A percentile compares a stretch with the other conserved stretches of the same genome.
Evolutionary conservation across 495 filamentous ascomycete species (phyloP).

Genomic region (Hyaloscypha variabilis): DNA sequence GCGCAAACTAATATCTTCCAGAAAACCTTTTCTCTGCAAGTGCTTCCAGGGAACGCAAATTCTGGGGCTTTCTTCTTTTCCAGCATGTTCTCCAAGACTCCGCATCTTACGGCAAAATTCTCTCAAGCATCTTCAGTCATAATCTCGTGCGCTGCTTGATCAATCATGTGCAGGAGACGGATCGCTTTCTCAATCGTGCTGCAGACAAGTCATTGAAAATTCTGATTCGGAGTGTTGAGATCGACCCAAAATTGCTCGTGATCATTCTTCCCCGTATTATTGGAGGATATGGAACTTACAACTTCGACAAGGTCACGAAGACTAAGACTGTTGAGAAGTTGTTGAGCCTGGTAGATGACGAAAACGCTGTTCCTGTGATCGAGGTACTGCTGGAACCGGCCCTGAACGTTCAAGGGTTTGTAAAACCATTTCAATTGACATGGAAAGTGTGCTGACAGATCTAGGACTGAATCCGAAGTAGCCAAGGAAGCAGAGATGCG

Average conservation of each 20-base stretch:
- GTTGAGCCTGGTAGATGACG: constrained; percentile 59
- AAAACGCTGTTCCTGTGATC: constrained; percentile 49
- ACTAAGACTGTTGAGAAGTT: constrained; percentile 85
- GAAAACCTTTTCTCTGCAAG: constrained; percentile 76
- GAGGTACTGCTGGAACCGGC: constrained; percentile 43
- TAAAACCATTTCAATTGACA: background rate
- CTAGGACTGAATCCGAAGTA: constrained; percentile 16
- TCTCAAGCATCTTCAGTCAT: constrained; percentile 67
- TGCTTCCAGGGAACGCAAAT: constrained; percentile 85
- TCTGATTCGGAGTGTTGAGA: constrained; percentile 66
- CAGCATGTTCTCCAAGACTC: constrained; percentile 64
- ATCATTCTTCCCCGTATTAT: constrained; percentile 67
- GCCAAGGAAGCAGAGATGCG: constrained; percentile 43
- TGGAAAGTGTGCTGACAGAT: constrained; percentile 16
- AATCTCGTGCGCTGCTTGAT: constrained; percentile 82
- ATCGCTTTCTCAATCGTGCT: constrained; percentile 81
- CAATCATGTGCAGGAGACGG: constrained; percentile 82
- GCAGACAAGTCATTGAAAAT: constrained; percentile 72
- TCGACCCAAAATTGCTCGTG: constrained; percentile 60
- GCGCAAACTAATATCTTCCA: constrained; percentile 14
- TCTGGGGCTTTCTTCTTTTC: constrained; percentile 87
- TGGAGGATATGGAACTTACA: constrained; percentile 66
- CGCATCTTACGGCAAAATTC: constrained; percentile 41
- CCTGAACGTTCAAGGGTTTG: constrained; percentile 36
- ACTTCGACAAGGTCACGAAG: constrained; percentile 86